Percentiles rank a stretch among this genome's conserved stretches.
Evolutionary conservation across 1,139 yeast genomes (phyloP).

Genomic region (Pneumocystis murina): DNA sequence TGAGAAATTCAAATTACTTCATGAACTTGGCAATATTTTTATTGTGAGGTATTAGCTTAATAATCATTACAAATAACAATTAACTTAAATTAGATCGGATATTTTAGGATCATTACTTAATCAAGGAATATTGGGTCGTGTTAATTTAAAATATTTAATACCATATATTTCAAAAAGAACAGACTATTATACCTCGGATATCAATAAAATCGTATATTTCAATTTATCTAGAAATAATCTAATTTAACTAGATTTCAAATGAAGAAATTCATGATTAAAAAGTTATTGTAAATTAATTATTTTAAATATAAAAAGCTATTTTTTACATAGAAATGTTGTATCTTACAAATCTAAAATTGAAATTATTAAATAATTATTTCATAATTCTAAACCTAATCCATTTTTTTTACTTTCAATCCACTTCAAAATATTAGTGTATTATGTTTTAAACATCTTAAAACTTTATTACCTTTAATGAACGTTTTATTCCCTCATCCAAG

Average conservation of each 20-base stretch:
- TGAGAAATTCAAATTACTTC: constrained; percentile 55
- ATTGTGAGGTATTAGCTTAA: constrained; percentile 30
- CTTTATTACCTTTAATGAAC: constrained; percentile 79
- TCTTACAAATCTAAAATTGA: background rate
- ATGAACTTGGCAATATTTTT: constrained; percentile 73
- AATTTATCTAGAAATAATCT: background rate
- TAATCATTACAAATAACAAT: too few species aligned
- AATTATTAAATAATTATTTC: background rate
- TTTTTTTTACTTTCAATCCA: constrained; percentile 16
- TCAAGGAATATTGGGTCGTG: constrained; percentile 61
- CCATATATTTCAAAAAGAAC: constrained; percentile 14
- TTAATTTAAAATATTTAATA: constrained; percentile 46
- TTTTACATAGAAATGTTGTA: background rate
- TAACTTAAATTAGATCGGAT: constrained; percentile 27
- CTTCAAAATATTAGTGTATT: constrained; percentile 26
- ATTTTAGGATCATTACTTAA: constrained; percentile 63
- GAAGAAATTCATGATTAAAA: background rate
- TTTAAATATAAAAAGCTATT: background rate
- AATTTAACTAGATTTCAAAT: background rate
- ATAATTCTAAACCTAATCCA: background rate
- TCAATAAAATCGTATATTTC: constrained; percentile 5
- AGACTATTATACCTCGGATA: constrained; percentile 9
- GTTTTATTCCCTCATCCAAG: constrained; percentile 66
- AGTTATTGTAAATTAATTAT: background rate
- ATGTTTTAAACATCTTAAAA: background rate